Evolutionary conservation across 345 rosid species (phyloP), one percentile per base, ranked within the genome.

Genomic region (Aquilaria yunnanensis): DNA sequence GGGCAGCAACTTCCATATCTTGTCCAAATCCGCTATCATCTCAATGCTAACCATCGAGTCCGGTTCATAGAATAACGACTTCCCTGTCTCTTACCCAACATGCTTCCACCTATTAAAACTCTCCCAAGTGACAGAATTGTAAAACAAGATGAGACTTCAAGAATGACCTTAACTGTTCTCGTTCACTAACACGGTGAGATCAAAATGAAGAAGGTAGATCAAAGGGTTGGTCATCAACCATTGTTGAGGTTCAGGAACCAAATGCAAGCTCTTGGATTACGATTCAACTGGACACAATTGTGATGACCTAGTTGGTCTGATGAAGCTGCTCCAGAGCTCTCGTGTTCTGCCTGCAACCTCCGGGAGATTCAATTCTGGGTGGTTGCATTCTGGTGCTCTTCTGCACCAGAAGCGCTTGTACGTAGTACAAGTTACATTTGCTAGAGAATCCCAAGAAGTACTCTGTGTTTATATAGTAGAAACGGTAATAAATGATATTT

Each of bases 371-470:
- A 56, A 86, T 86, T 4, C 50, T 83, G 16, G 81, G 82, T 0
- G 82, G 89, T 4, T 85, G 86, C 61, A 78, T 83, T 53, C 92
- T 85, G 3, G 87, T 83, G 14, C 83, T 81, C 82, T 86, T 86
- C 45, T 80, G 75, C 65, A 82, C 77, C 5, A 74, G 62, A 13
- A 79, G 85, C 1, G 85, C 78, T 0, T 80, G 78, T 60, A 67
- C 65, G 48, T 83, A 86, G 58, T 86, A 86, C 54, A 14, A n/a
- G 46, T 86, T 89, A 89, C 69, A 83, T 66, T 53, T 86, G 2
- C 87, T 84, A 0, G 65, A 68, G 62, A 74, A 75, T 4, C 11
- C 14, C 43, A 50, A 51, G 2, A 72, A 76, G 9, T 86, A 78
- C 43, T 83, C 85, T 1, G 74, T 86, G 51, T 84, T 65, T 48